These are phyloP conservation scores for Phialophora expanda DNA, from an alignment of 2,329 filamentous ascomycete genomes.

Conservation along the genomic window DNA sequence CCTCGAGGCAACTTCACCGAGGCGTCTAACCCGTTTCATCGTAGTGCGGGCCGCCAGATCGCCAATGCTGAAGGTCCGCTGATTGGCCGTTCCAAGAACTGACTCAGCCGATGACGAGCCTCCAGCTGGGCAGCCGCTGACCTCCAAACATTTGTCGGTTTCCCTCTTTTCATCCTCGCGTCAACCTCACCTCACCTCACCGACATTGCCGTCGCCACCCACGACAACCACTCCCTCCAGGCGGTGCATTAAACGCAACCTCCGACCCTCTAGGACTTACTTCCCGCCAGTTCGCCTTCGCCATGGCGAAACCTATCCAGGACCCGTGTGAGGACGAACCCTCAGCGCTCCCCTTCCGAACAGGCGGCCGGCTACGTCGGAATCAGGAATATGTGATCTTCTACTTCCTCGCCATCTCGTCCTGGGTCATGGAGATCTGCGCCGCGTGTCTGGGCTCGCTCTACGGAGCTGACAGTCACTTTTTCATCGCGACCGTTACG, in stretches of 20 bases:
- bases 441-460: constrained; percentile 30
- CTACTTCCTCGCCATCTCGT: constrained; percentile 30
- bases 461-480: constrained; percentile 30
- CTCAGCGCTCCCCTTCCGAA: constrained; percentile 24
- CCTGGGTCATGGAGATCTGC: constrained; percentile 27
- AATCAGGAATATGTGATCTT: constrained; percentile 33
- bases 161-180: neutral
- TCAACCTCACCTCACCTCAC: neutral
- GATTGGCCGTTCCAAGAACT: neutral
- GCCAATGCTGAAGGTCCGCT: neutral
- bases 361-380: constrained; percentile 28
- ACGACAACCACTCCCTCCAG: neutral
- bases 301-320: constrained; percentile 31
- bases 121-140: constrained; percentile 3
- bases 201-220: neutral
- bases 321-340: constrained; percentile 28
- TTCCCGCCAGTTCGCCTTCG: neutral
- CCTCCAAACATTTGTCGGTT: constrained; percentile 1
- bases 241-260: neutral
- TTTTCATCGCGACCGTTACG: constrained; percentile 29
- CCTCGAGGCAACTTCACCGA: neutral
- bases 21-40: neutral
- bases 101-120: constrained; percentile 6
- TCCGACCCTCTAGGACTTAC: neutral
- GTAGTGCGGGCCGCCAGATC: neutral